Base-by-base conservation (phyloP, 768 basidiomycete species). In the Vararia minispora region DNA sequence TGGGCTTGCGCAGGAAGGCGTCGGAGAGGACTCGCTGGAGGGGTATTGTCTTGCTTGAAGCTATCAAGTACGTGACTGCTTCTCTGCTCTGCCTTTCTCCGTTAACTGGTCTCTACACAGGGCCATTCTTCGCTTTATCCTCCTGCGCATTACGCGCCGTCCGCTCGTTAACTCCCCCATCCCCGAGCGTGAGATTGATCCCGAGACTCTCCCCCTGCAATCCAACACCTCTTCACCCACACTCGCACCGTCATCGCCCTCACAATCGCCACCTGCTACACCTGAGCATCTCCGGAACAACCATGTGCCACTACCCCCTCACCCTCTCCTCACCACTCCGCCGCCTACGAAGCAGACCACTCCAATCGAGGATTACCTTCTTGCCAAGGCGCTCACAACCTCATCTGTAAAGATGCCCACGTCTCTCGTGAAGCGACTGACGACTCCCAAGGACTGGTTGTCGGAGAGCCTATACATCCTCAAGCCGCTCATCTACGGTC, bases 141-240 rank as follows among this genome's bases (percentile, higher is more conserved):
- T 98, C 16, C 58, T 98, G 37, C 70, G 70, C 36, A 67, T 83
- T 44, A 92, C 91, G 1, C 72, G 69, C 36, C 67, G 86, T 47
- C 87, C 94, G 9, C 52, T 90, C 17, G 55, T 92, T 10, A 69
- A 72, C 2, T 80, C 81, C 3, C 80, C 84, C 14, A 76, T 90
- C 38, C 89, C 91, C 11, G 85, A 89, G 58, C 76, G 91, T 36
- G 89, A 91, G 48, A 71, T 88, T 45, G 91, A 92, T 56, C 81
- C 84, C 4, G 66, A 81, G 5, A 65, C 69, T 32, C 53, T 89
- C 6, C 71, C 79, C 11, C 55, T 71, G 8, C 63, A 64, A 27
- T 73, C 70, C 20, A 62, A 65, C 37, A 55, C 65, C 21, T 71
- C 72, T 6, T 74, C 81, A 13, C 76, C 78, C 14, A 76, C 76